Conservation (phyloP, 305 asterid species). For the Fraxinus latifolia region DNA sequence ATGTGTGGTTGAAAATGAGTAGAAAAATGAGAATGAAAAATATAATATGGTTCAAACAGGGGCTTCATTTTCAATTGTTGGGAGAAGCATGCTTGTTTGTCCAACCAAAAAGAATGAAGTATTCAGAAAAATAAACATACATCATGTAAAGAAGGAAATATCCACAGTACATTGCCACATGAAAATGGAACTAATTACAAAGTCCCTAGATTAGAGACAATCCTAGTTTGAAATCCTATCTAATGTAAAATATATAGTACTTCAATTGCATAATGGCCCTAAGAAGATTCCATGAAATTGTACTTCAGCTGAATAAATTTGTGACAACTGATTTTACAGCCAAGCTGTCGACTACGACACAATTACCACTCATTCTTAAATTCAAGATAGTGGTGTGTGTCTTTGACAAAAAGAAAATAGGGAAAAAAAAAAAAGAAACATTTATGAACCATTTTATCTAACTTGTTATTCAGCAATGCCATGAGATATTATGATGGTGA, state of each 20-base stretch:
- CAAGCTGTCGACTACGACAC: not conserved
- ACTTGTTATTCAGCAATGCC: not conserved
- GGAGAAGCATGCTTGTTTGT: not conserved
- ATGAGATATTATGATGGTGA: constrained; percentile 7
- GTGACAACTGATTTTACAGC: not conserved
- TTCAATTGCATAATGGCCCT: not conserved
- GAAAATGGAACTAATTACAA: not conserved
- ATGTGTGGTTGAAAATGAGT: too few species aligned
- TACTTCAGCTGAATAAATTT: not conserved
- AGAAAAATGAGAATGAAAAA: too few species aligned
- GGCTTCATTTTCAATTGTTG: not conserved
- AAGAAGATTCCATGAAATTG: not conserved
- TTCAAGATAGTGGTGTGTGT: not conserved
- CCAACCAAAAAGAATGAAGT: not conserved
- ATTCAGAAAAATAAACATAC: not conserved
- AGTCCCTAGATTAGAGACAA: not conserved
- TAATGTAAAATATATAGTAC: not conserved
- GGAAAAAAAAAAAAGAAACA: not conserved
- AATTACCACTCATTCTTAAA: not conserved
- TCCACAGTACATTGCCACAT: not conserved
- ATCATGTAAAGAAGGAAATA: not conserved
- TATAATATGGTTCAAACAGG: too few species aligned
- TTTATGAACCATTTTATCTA: not conserved
- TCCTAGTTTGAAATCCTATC: not conserved
- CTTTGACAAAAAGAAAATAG: not conserved